These are phyloP conservation scores for Fusarium sp. DNA, from an alignment of 2,329 filamentous ascomycete genomes.

Conservation along the genomic window DNA sequence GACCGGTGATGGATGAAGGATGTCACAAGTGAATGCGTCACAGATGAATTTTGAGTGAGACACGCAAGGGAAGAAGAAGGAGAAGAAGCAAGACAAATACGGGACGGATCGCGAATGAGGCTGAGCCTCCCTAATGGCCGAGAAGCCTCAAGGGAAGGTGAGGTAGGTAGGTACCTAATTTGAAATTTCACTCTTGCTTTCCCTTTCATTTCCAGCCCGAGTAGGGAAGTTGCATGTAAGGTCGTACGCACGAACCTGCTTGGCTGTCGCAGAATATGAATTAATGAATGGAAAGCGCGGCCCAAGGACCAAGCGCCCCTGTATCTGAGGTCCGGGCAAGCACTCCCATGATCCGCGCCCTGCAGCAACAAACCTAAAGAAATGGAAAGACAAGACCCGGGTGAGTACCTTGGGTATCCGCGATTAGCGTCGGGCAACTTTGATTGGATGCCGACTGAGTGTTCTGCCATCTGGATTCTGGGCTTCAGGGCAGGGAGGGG, in stretches of 20 bases:
- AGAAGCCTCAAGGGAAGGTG: constrained; percentile 1
- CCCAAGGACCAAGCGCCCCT: constrained; percentile 23
- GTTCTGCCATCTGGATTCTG: constrained; percentile 27
- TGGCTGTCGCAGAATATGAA: constrained; percentile 29
- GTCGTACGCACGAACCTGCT: constrained; percentile 27
- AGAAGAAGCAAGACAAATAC: constrained; percentile 7
- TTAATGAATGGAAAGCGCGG: constrained; percentile 37
- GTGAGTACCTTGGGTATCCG: neutral
- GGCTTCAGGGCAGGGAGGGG: neutral
- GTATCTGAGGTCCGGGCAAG: constrained; percentile 19
- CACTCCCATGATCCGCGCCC: constrained; percentile 27
- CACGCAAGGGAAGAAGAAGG: neutral
- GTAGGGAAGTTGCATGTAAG: constrained; percentile 31
- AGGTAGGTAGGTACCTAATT: neutral
- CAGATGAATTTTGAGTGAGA: constrained; percentile 1
- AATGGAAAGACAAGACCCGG: neutral
- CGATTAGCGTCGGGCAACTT: constrained; percentile 17
- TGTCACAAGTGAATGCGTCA: constrained; percentile 7
- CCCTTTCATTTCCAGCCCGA: constrained; percentile 19
- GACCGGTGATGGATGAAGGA: neutral
- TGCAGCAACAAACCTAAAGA: constrained; percentile 6
- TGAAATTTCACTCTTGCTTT: neutral
- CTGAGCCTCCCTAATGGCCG: constrained; percentile 7
- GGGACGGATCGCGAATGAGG: constrained; percentile 29
- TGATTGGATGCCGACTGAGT: constrained; percentile 17